Base-by-base conservation (phyloP, 169 alveolate genomes). In the Miamiensis avidus region DNA sequence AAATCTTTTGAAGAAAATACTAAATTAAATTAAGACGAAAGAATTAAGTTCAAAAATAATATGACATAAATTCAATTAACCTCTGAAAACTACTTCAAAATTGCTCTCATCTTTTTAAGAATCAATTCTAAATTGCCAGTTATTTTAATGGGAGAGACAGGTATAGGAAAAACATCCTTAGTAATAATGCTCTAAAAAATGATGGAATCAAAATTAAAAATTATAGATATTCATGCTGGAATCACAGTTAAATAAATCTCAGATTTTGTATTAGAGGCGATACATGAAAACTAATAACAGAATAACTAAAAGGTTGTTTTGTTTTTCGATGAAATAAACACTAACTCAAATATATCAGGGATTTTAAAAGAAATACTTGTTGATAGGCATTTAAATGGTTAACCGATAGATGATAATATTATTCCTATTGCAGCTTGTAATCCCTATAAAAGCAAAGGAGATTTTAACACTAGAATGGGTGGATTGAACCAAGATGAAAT, bases 281-380 rank as follows among this genome's bases (percentile, higher is more conserved):
- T 49, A 49, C 69, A 49, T 49, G 69, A 49, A 49, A 20, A 11
- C 4, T 11, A 49, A 49, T 11, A 76, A 31, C n/a, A 32, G 69
- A 32, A 76, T 31, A 33, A 31, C 28, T 20, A 76, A 32, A 31
- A 31, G 73, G 6, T 76, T 15, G 32, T 89, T 25, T 89, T n/a
- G n/a, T n/a, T 86, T 82, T 89, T 89, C 76, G 93, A 89, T 82
- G 93, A 89, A 86, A 82, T 89, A 26, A 85, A 89, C 82, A 89
- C 93, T n/a, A 76, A 89, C 64, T 34, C 82, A 65, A 79, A 82
- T 76, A 74, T 89, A 86, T 31, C 30, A 32, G 93, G 91, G 31
- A 34, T 89, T 29, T 74, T 89, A n/a, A 82, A 29, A n/a, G 93
- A 89, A 89, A 89, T 89, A 28, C 4, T 89, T 25, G 82, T 89